A percentile compares a stretch with the other conserved stretches of the same genome.
These are phyloP conservation scores for Parachlorella kessleri DNA, from an alignment of 139 green algal species.

Conservation along the genomic window DNA sequence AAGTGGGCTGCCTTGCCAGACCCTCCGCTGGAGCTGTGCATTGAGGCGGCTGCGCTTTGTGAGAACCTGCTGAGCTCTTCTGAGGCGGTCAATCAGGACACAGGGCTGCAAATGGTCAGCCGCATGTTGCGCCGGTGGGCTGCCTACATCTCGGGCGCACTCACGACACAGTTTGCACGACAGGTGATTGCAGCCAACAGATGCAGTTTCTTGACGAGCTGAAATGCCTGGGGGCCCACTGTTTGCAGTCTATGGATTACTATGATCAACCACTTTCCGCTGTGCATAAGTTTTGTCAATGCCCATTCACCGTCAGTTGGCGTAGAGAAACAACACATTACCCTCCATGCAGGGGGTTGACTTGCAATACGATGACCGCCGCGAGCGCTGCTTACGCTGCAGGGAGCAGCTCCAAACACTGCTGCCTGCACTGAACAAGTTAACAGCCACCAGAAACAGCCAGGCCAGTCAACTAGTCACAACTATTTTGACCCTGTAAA, in stretches of 20 bases:
- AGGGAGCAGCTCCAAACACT: background rate
- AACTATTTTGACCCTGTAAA: background rate
- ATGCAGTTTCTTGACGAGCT: too few species aligned
- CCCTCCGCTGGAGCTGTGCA: background rate
- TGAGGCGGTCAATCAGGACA: background rate
- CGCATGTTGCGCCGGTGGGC: constrained; percentile 9
- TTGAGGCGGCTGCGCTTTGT: background rate
- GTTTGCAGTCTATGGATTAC: too few species aligned
- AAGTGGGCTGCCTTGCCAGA: background rate
- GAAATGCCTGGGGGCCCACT: too few species aligned
- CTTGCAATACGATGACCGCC: background rate
- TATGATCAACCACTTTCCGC: too few species aligned
- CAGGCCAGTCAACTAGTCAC: too few species aligned
- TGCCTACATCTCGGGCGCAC: background rate
- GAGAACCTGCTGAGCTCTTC: constrained; percentile 3
- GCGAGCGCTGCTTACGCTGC: background rate
- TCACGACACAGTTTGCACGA: background rate
- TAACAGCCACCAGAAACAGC: background rate
- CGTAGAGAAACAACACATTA: too few species aligned
- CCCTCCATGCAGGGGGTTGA: background rate
- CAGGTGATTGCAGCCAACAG: too few species aligned
- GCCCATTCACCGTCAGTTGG: too few species aligned
- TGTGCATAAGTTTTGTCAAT: too few species aligned
- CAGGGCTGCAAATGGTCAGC: constrained; percentile 11
- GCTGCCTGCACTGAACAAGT: background rate